Evolutionary conservation across 2,329 filamentous ascomycete genomes (phyloP).

Genomic region (Aspergillus viridinutans): DNA sequence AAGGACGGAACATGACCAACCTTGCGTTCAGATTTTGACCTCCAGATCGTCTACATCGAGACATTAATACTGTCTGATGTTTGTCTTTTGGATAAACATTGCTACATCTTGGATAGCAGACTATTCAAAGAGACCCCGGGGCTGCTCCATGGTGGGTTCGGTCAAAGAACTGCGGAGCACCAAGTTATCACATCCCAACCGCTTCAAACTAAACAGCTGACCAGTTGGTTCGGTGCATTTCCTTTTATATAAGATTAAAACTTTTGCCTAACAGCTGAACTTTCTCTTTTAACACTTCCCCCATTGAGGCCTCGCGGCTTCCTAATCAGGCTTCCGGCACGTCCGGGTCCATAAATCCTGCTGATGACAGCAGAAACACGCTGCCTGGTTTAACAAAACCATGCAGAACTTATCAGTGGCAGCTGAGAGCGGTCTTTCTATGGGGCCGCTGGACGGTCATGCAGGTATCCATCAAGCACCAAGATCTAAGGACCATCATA

Average conservation of each 20-base stretch:
- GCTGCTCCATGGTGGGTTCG: not conserved
- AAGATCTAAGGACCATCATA: conserved; percentile 4
- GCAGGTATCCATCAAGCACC: conserved; percentile 3
- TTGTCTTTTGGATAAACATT: not conserved
- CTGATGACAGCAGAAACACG: not conserved
- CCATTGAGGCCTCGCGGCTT: not conserved
- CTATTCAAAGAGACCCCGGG: not conserved
- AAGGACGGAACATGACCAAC: not conserved
- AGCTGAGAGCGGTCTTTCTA: conserved; percentile 1
- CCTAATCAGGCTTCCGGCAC: not conserved
- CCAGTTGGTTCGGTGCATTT: too few relatives aligned
- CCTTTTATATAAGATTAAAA: not conserved
- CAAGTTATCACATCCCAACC: not conserved
- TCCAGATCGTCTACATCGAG: not conserved
- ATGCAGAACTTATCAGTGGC: conserved; percentile 14
- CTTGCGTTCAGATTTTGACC: not conserved
- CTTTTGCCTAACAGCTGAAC: not conserved
- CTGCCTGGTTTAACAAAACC: not conserved
- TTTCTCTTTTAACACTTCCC: not conserved
- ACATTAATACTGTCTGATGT: not conserved
- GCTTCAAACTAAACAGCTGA: not conserved
- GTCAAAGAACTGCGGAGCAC: not conserved
- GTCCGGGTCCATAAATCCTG: not conserved
- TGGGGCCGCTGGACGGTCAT: conserved; percentile 7
- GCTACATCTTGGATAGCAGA: not conserved